Base-by-base conservation (phyloP, 768 basidiomycete species). In the Austroboletus eburneus region DNA sequence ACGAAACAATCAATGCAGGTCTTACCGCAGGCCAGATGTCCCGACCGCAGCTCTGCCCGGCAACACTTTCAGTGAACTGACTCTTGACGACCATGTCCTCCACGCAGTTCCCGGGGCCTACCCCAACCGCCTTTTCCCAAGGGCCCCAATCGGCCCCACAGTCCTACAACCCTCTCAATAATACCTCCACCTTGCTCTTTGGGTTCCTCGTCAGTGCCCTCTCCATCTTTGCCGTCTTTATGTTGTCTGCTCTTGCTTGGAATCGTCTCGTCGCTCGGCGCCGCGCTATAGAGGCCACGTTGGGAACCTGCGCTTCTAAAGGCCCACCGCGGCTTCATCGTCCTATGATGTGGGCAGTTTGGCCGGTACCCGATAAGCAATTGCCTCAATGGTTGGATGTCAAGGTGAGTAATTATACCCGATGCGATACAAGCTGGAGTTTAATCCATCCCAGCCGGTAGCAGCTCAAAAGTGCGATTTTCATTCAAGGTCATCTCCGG, bases 181-280 rank as follows among this genome's bases (percentile, higher is more conserved):
- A 53, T 21, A 51, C 66, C 1, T 66, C 63, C 12, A 49, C 53
- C 20, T 42, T 68, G 12, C 56, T 66, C 36, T 66, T 66, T 13
- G 66, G 62, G 16, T 68, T 66, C 45, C 62, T 66, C 27, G 46
- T 66, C 43, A 57, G 49, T n/a, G 54, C 63, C n/a, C 48, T 66
- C 34, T 60, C 65, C 0, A 34, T 66, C 20, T 66, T 66, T 39
- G 63, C 56, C 2, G 25, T 67, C 32, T 68, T 66, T 46, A 63
- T 68, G 59, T 40, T 46, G 10, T 48, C 46, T 45, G 66, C 64
- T 7, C 45, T 66, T 4, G 36, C 62, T 41, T 66, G 65, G 65
- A 66, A 61, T 34, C 65, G 66, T 35, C 66, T 66, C n/a, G 53
- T 66, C 18, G 30, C 44, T 2, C 57, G 65, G 17, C 65, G 65